A percentile compares a stretch with the other conserved stretches of the same genome.
Conservation (phyloP, 176 grass and related monocot species). For the Raddia distichophylla region DNA sequence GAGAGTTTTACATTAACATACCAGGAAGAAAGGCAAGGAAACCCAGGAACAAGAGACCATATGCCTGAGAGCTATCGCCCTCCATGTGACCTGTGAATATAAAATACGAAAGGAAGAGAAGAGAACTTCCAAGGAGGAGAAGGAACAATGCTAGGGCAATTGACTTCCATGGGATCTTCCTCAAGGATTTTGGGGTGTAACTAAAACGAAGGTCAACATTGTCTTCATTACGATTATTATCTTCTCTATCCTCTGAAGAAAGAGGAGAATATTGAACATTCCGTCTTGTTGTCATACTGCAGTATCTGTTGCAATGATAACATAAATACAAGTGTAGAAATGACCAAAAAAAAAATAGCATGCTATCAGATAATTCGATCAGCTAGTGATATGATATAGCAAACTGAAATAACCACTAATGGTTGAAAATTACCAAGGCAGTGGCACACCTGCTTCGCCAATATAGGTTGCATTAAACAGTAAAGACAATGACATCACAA, state of each 20-base stretch:
- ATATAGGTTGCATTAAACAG: slow-evolving; percentile 10
- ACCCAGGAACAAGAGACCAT: slow-evolving; percentile 82
- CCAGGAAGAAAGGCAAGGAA: slow-evolving; percentile 94
- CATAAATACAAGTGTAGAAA: slow-evolving; percentile 6
- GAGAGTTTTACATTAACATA: slow-evolving; percentile 46
- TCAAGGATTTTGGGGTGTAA: slow-evolving; percentile 76
- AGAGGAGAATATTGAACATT: slow-evolving; percentile 65
- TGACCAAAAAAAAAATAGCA: not conserved
- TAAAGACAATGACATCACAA: slow-evolving; percentile 23
- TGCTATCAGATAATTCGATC: not conserved
- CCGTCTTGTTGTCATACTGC: slow-evolving; percentile 63
- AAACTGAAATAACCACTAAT: not conserved
- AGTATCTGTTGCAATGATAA: not conserved
- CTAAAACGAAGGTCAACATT: slow-evolving; percentile 71
- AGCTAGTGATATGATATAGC: not conserved
- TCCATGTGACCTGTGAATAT: slow-evolving; percentile 91
- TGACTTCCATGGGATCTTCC: slow-evolving; percentile 82
- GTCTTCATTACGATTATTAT: slow-evolving; percentile 21
- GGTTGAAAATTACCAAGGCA: not conserved
- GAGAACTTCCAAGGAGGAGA: slow-evolving; percentile 61
- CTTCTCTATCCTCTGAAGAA: slow-evolving; percentile 49
- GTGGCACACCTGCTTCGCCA: not conserved
- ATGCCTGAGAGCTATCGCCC: slow-evolving; percentile 78
- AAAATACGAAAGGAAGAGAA: slow-evolving; percentile 82
- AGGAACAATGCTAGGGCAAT: slow-evolving; percentile 88